Evolutionary conservation across 805 yeast genomes (phyloP), one percentile per base, ranked within the genome.

Genomic region (Starmerella khaoyaiensis): DNA sequence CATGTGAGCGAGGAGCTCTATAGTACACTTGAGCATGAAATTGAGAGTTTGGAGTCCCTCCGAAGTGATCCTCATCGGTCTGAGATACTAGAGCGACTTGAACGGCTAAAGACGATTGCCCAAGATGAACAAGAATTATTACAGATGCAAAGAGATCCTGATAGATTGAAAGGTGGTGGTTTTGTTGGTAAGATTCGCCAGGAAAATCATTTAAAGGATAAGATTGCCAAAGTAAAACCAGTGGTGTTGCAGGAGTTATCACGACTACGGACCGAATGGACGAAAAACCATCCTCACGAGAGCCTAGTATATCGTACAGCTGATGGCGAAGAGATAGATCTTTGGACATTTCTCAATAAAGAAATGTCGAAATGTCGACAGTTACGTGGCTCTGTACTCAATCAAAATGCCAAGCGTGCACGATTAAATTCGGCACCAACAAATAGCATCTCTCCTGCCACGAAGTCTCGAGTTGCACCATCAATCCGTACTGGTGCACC

Each of bases 161-260:
- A 87, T 0, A 67, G 97, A 18, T 31, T 47, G 3, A 33, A 31
- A 9, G 21, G 37, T 12, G 40, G 47, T 4, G 52, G 50, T 15
- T 43, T 45, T 21, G 36, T 36, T 11, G 36, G 33, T 9, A 32
- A 18, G 12, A 61, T 87, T 41, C 64, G 79, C 40, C 70, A 77
- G 40, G 98, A 87, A 54, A 95, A 84, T 53, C 76, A 68, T 51
- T 63, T 74, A 27, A 63, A 96, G 38, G 77, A 77, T 47, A 68
- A 69, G 37, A 64, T 86, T 6, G 59, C 70, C n/a, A 72, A 73
- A 51, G 69, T 70, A 47, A 61, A 81, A 47, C 97, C 97, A 0
- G 62, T 64, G 25, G 63, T 79, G 0, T 58, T 81, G 8, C 57
- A n/a, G n/a, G n/a, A n/a, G n/a, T n/a, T n/a, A n/a, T n/a, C n/a